Base-by-base conservation (phyloP, 78 protist genomes). In the Chrysochromulina tobinii region DNA sequence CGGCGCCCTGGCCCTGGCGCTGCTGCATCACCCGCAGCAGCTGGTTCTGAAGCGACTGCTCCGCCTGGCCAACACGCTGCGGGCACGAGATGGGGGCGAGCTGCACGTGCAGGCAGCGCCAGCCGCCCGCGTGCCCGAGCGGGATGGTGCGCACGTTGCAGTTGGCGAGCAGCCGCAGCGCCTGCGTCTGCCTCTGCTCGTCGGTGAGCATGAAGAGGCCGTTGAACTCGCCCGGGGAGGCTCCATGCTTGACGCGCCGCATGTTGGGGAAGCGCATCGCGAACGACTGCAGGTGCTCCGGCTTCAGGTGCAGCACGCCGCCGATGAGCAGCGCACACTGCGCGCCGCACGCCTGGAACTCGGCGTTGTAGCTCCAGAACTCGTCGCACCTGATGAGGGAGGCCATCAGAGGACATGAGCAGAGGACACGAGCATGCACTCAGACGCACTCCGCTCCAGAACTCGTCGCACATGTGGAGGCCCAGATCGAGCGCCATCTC, bases 31-130 rank as follows among this genome's bases (percentile, higher is more conserved):
- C 27, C 27, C 27, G 27, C 8, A 38, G 81, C 57, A 72, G 15
- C 53, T 72, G 81, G 53, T 7, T 72, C 21, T 14, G 81, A 0
- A 72, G 81, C 38, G 27, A 2, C 54, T 38, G 38, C 81, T 72
- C 81, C 25, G 81, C 81, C 53, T 72, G 81, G 15, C 81, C 81
- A 7, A 72, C 81, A 6, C 53, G 53, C 53, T 38, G 81, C 11
- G 53, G 81, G n/a, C n/a, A 27, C 15, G 38, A 4, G 54, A 6
- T 59, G 2, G 81, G 81, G 6, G 53, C 81, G n/a, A 72, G 81
- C 81, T 72, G 81, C 53, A 72, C 81, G 15, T 72, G 81, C 4
- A 72, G 81, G 81, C 81, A 72, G 53, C 57, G 53, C 81, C 81
- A 72, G 14, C 53, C 3, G 11, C 53, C 81, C 8, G 81, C 81